Percentiles rank a stretch among this genome's conserved stretches.
Evolutionary conservation across 352 stramenopile genomes (phyloP).

Genomic region (Thalassiosira gravida): DNA sequence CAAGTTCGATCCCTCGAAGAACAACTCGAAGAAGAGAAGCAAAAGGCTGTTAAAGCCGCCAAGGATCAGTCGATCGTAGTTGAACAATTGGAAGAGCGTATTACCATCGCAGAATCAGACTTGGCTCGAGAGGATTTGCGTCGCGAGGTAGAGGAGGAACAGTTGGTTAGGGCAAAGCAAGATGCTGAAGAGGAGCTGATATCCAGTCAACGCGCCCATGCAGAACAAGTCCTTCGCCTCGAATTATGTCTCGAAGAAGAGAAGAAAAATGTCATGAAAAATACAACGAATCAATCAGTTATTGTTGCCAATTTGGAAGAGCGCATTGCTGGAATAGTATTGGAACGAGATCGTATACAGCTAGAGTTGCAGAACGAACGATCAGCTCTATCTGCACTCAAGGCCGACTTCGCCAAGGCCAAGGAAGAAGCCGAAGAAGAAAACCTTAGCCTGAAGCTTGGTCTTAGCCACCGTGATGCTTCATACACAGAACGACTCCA

Average conservation of each 20-base stretch:
- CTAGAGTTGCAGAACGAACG: background rate
- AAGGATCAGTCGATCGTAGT: background rate
- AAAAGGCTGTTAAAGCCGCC: background rate
- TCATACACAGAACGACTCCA: background rate
- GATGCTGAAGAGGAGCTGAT: conserved; percentile 13
- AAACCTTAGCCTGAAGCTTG: background rate
- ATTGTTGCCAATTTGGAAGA: conserved; percentile 24
- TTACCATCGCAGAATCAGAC: conserved; percentile 15
- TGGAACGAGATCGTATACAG: background rate
- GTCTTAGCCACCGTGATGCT: conserved; percentile 9
- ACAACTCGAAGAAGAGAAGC: conserved; percentile 3
- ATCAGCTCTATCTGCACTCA: background rate
- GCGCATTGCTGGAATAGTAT: conserved; percentile 5
- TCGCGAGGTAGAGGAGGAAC: background rate
- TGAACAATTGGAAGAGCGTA: conserved; percentile 5
- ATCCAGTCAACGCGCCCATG: background rate
- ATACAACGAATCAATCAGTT: conserved; percentile 6
- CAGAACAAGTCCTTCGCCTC: conserved; percentile 6
- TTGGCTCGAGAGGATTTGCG: background rate
- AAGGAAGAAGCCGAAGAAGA: conserved; percentile 16
- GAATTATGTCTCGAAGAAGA: background rate
- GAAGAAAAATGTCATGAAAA: conserved; percentile 1
- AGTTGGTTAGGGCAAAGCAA: conserved; percentile 10
- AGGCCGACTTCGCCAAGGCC: conserved; percentile 17
- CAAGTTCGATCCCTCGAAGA: background rate